Conservation (phyloP, 164 flowering plant species). For the Magnolia officinalis region DNA sequence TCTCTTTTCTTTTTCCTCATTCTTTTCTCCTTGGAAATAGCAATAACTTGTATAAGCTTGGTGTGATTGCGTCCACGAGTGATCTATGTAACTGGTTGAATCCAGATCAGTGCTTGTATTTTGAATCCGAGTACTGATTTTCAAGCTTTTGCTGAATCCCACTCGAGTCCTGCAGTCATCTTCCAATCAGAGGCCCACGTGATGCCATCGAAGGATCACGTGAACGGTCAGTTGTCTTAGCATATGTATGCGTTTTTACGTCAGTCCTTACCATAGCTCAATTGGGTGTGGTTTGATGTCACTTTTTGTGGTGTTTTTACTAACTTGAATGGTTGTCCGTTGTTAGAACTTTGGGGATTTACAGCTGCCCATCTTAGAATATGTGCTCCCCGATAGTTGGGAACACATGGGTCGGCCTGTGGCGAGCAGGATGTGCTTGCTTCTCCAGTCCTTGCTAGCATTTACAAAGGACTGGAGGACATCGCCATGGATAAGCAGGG, state of each 20-base stretch:
- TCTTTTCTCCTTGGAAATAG: background rate
- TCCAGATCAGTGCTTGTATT: background rate
- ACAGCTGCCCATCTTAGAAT: too few relatives aligned
- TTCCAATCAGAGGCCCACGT: background rate
- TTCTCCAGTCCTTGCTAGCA: too few relatives aligned
- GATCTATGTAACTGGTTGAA: background rate
- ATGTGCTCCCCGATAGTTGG: too few relatives aligned
- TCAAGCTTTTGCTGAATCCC: background rate
- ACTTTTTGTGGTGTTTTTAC: background rate
- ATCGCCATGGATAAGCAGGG: too few relatives aligned
- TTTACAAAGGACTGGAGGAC: too few relatives aligned
- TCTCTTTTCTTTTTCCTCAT: background rate
- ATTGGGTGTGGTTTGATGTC: background rate
- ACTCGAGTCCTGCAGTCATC: background rate
- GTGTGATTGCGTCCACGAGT: background rate
- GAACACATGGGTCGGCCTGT: too few relatives aligned
- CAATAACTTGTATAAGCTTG: background rate
- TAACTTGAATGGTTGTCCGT: too few relatives aligned
- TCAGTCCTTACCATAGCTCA: background rate
- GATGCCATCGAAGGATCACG: background rate
- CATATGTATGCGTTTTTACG: background rate
- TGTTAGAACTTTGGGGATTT: too few relatives aligned
- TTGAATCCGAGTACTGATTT: background rate
- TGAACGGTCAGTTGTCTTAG: background rate
- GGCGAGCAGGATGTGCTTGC: too few relatives aligned